These are phyloP conservation scores for Coprinopsis cinerea DNA, from an alignment of 768 basidiomycete species.

Conservation along the genomic window DNA sequence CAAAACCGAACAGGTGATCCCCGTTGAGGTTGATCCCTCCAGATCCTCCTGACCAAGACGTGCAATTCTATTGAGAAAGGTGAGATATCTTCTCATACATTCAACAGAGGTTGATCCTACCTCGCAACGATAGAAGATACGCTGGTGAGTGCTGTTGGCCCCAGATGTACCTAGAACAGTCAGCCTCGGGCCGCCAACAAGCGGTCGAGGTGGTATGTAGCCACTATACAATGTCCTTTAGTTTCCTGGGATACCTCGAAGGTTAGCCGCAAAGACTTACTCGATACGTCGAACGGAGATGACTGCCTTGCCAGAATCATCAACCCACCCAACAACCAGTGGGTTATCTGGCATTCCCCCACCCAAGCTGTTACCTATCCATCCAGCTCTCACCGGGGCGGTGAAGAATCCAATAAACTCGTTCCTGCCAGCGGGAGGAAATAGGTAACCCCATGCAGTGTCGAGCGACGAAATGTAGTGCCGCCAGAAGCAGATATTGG, in stretches of 20 bases:
- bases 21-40: slow-evolving; percentile 7
- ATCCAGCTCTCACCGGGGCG: slow-evolving; percentile 7
- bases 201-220: slow-evolving; percentile 1
- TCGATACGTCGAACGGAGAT: no score
- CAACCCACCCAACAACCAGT: slow-evolving; percentile 8
- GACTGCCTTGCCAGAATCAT: no score
- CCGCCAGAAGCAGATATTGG: no score
- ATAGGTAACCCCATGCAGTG: no score
- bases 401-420: slow-evolving; percentile 13
- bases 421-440: no score
- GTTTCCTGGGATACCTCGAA: no score
- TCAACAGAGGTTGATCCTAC: neutral
- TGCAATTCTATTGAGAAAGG: slow-evolving; percentile 6
- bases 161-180: slow-evolving; percentile 10
- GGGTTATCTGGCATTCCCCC: slow-evolving; percentile 12
- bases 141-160: slow-evolving; percentile 10
- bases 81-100: neutral
- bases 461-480: no score
- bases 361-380: slow-evolving; percentile 10
- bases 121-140: slow-evolving; percentile 11
- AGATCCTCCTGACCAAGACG: slow-evolving; percentile 11
- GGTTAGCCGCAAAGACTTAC: no score
- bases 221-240: no score
- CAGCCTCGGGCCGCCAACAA: slow-evolving; percentile 3
- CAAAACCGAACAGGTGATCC: slow-evolving; percentile 6